Base-by-base conservation (phyloP, 2,329 filamentous ascomycete genomes). In the Fusarium udum region DNA sequence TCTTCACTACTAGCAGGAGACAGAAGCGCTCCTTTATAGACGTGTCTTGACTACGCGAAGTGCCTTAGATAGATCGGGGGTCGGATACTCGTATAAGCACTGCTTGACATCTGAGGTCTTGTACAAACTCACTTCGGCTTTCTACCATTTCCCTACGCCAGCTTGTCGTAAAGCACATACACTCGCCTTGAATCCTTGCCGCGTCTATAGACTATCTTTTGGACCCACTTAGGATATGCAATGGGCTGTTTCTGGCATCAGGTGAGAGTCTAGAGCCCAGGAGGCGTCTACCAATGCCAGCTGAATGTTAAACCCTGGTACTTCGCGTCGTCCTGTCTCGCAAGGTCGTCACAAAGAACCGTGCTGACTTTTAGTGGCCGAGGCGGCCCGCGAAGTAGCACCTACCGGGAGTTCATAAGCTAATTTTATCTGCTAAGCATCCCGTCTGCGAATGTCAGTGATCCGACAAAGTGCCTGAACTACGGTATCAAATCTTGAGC, bases 41-140 rank as follows among this genome's bases (percentile, higher is more conserved):
- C 2, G 1, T 6, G 0, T 16, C 0, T 12, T 3, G 4, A 18
- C 0, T 0, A 6, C 3, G 3, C 0, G 3, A 12, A 18, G 4
- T 49, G 2, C 3, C 5, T 12, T 6, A 3, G 20, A 3, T 1
- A 16, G 4, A 7, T 9, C 10, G 7, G 16, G 28, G 10, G 1
- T 28, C 24, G 3, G 9, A 2, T 12, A 3, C 1, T 12, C 28
- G 4, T 9, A 4, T 31, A 31, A 31, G 20, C 20, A 12, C 20
- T 8, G 4, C 26, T 31, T 1, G 9, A 1, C 20, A 8, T 48
- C 6, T 22, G 8, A 15, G 8, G 2, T 2, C 24, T 2, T 15
- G 0, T 16, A 6, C 0, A 8, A 16, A 22, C 3, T 31, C 2
- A 11, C 4, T 7, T 11, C 6, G 45, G 3, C 26, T 45, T 28